These are phyloP conservation scores for Psilocybe tampanensis DNA, from an alignment of 768 basidiomycete genomes.

Conservation along the genomic window DNA sequence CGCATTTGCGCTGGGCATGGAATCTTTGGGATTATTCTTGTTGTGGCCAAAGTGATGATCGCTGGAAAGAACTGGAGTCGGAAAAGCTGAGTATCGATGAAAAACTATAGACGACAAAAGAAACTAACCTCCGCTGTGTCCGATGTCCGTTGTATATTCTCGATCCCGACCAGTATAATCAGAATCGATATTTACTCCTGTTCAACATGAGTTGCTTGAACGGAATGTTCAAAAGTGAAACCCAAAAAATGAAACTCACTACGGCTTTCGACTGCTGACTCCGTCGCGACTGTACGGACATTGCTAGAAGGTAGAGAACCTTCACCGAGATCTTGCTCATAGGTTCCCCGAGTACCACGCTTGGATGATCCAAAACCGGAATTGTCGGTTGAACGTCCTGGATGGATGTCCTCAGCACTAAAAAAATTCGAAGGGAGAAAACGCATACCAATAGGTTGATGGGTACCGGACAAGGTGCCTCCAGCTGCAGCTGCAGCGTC, in stretches of 20 bases:
- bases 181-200: not conserved
- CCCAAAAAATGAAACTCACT: not conserved
- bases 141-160: not conserved
- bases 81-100: not conserved
- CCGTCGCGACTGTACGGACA: not conserved
- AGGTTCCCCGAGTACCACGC: not conserved
- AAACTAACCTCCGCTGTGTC: not conserved
- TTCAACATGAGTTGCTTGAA: too few relatives aligned
- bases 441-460: conserved; percentile 1
- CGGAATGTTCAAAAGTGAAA: too few relatives aligned
- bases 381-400: not conserved
- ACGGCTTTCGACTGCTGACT: not conserved
- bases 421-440: not conserved
- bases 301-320: not conserved
- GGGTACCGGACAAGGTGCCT: conserved; percentile 6
- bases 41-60: conserved; percentile 12
- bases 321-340: not conserved
- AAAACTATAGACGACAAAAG: not conserved
- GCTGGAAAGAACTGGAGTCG: conserved; percentile 1
- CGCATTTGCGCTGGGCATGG: conserved; percentile 12
- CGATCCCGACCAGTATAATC: not conserved
- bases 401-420: not conserved
- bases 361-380: not conserved
- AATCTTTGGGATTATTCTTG: conserved; percentile 6
- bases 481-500: conserved; percentile 17